Evolutionary conservation across 179 eudicot species (phyloP), one percentile per base, ranked within the genome.

Genomic region (Beta macrorhiza): DNA sequence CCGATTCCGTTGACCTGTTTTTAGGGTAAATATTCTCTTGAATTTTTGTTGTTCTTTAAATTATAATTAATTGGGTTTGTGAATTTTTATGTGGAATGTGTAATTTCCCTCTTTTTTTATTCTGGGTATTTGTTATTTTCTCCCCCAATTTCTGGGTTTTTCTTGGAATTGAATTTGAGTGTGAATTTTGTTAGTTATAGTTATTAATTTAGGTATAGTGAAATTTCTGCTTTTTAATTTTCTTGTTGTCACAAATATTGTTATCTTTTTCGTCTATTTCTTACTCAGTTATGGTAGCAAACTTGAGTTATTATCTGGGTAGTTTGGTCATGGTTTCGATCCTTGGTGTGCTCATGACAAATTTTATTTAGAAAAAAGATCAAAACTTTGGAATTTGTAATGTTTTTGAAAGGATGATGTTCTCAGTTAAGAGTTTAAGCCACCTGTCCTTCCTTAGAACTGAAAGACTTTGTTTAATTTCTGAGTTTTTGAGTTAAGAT

Each of bases 1-100:
- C 53, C 82, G 83, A 78, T 67, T 84, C 55, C 84, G 86, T 88
- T 88, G 88, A 88, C 87, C 77, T 83, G 17, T 65, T 87, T 77
- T 49, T 29, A 72, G 90, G 87, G 77, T 37, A 37, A 81, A 68
- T 37, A 19, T 22, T 53, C 13, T 14, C 53, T 49, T 49, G 42
- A 37, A 5, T 62, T 45, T 19, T 47, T 59, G 15, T 5, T n/a
- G 29, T 44, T 19, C 4, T 22, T 29, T 32, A 19, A 29, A 61
- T 11, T 42, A 12, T 10, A 29, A 10, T 42, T 69, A 0, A 51
- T 42, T 9, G 47, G 77, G 51, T 25, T 52, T 84, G 44, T n/a
- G 17, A 32, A 25, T 47, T 29, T 64, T 67, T 72, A 7, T 74
- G 75, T 44, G 72, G 65, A 69, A 72, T 78, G 79, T 84, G 58